Evolutionary conservation across 202 grass and related monocot species (phyloP).

Genomic region (Setaria viridis): DNA sequence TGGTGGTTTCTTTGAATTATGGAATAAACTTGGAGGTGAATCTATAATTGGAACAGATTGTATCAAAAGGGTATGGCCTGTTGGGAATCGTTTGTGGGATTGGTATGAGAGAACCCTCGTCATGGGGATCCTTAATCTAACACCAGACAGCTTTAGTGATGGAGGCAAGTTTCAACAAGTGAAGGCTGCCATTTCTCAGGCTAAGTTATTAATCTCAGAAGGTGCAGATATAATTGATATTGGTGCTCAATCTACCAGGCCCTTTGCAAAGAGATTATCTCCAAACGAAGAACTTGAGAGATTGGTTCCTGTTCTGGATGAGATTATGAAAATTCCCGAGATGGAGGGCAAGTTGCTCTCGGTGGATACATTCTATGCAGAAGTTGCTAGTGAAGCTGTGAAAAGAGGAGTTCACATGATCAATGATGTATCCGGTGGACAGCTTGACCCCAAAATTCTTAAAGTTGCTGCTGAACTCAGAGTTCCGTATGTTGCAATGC

Average conservation of each 20-base stretch:
- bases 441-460: constrained; percentile 78
- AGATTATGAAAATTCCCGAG: constrained; percentile 64
- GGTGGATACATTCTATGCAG: constrained; percentile 83
- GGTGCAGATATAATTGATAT: constrained; percentile 93
- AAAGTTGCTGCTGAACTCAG: constrained; percentile 69
- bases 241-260: constrained; percentile 93
- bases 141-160: constrained; percentile 94
- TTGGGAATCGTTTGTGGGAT: constrained; percentile 65
- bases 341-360: constrained; percentile 80
- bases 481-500: constrained; percentile 91
- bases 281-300: constrained; percentile 75
- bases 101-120: constrained; percentile 76
- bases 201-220: constrained; percentile 73
- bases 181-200: constrained; percentile 64
- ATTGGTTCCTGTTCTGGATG: constrained; percentile 77
- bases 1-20: constrained; percentile 75
- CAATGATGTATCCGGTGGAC: constrained; percentile 86
- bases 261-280: constrained; percentile 79
- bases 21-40: constrained; percentile 85
- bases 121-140: constrained; percentile 93
- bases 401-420: constrained; percentile 77
- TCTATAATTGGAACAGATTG: constrained; percentile 69
- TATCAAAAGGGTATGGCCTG: constrained; percentile 76
- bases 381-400: constrained; percentile 83
- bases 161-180: constrained; percentile 79